Conservation (phyloP, 2,329 filamentous ascomycete species). For the Phaeosphaeriaceae sp. region DNA sequence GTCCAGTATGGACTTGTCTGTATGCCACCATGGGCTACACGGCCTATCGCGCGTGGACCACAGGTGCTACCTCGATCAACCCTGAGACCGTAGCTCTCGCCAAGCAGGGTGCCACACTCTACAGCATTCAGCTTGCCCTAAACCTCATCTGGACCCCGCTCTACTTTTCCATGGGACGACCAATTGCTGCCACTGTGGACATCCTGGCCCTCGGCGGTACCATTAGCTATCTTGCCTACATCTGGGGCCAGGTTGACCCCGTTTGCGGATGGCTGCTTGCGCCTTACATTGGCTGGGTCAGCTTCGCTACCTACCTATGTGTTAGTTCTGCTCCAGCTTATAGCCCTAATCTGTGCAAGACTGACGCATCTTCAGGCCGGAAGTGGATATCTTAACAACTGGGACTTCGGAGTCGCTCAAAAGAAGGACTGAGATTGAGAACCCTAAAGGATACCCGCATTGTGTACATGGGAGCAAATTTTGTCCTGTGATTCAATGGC, state of each 20-base stretch:
- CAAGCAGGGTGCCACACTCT: slow-evolving; percentile 77
- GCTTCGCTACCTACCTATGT: slow-evolving; percentile 87
- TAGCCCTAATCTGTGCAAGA: slow-evolving; percentile 15
- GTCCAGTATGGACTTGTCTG: slow-evolving; percentile 65
- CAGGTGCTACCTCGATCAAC: slow-evolving; percentile 65
- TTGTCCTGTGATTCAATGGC: neutral
- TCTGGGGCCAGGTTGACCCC: slow-evolving; percentile 78
- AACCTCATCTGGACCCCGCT: slow-evolving; percentile 93
- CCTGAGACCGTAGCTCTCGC: slow-evolving; percentile 63
- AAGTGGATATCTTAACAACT: slow-evolving; percentile 50
- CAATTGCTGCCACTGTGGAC: slow-evolving; percentile 77
- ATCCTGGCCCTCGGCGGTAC: slow-evolving; percentile 77
- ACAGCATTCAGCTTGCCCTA: slow-evolving; percentile 83
- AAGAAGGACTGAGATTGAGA: slow-evolving; percentile 28
- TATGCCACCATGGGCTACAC: slow-evolving; percentile 85
- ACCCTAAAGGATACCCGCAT: neutral
- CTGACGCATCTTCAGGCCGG: slow-evolving; percentile 31
- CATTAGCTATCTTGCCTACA: slow-evolving; percentile 72
- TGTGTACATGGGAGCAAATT: neutral
- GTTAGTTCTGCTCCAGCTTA: slow-evolving; percentile 45
- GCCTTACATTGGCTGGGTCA: slow-evolving; percentile 86
- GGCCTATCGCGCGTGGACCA: slow-evolving; percentile 76
- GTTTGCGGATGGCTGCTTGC: slow-evolving; percentile 76
- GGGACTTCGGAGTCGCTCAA: slow-evolving; percentile 43
- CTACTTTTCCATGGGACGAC: slow-evolving; percentile 82